Conservation (phyloP, 495 filamentous ascomycete species). For the Parathielavia hyrcaniae region DNA sequence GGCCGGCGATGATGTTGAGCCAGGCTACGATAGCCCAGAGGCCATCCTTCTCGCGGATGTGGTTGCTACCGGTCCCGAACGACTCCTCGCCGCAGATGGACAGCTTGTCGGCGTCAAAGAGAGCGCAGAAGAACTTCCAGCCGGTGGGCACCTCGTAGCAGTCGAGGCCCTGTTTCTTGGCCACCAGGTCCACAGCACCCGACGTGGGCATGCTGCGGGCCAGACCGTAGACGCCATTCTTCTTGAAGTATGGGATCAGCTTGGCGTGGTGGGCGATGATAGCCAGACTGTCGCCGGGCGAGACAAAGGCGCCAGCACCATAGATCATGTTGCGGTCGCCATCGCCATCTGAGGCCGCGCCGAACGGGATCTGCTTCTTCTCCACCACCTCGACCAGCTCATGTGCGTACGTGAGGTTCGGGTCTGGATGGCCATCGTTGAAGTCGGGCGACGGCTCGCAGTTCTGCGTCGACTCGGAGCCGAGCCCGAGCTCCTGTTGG, state of each 20-base stretch:
- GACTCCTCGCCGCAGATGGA: slow-evolving; percentile 98
- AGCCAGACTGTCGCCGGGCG: slow-evolving; percentile 90
- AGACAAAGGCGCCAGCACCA: slow-evolving; percentile 91
- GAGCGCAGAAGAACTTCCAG: slow-evolving; percentile 99
- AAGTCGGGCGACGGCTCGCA: slow-evolving; percentile 90
- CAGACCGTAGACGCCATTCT: slow-evolving; percentile 90
- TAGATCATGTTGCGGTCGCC: slow-evolving; percentile 99
- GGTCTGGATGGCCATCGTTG: slow-evolving; percentile 93
- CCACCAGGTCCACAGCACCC: slow-evolving; percentile 89
- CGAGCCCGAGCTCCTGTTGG: slow-evolving; percentile 81
- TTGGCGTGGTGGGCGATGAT: slow-evolving; percentile 96
- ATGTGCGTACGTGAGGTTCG: slow-evolving; percentile 96
- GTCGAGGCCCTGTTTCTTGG: slow-evolving; percentile 83
- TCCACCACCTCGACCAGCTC: slow-evolving; percentile 91
- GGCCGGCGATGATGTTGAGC: slow-evolving; percentile 96
- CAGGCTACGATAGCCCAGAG: slow-evolving; percentile 96
- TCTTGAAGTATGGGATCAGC: slow-evolving; percentile 95
- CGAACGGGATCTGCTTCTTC: slow-evolving; percentile 86
- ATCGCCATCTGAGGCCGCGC: slow-evolving; percentile 92
- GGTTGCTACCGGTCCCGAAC: slow-evolving; percentile 97
- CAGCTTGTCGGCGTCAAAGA: slow-evolving; percentile 95
- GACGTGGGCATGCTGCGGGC: slow-evolving; percentile 97
- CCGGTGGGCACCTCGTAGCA: slow-evolving; percentile 97
- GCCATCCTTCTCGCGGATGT: slow-evolving; percentile 98
- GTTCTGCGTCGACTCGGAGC: slow-evolving; percentile 75